phyloP scores from a whole-genome alignment of 176 grass and related monocot species.

The Eleusine coracana region DNA sequence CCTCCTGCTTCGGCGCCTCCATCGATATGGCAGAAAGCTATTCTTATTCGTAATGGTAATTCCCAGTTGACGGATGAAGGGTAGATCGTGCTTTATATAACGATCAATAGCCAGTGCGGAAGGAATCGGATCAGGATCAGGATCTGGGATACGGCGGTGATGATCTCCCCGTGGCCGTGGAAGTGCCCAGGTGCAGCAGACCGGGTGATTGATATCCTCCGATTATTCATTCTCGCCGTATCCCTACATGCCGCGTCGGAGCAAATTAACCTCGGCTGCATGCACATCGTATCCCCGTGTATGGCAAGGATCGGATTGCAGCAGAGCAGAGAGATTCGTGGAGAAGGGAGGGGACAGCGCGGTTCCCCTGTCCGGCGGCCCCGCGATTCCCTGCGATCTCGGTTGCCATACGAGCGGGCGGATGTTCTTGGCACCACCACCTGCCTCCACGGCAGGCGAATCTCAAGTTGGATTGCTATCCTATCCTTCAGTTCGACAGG shows the following conservation, averaged over 20 bases:
- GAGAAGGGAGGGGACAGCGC: not conserved
- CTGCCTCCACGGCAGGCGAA: not conserved
- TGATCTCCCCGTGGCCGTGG: not conserved
- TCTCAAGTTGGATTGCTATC: not conserved
- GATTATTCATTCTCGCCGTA: not conserved
- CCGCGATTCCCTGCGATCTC: conserved; percentile 1
- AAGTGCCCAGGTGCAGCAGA: not conserved
- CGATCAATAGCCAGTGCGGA: not conserved
- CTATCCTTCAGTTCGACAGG: not conserved
- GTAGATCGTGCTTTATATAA: not conserved
- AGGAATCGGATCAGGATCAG: not conserved
- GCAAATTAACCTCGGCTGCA: not conserved
- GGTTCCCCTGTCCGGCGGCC: not conserved
- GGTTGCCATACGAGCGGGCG: not conserved
- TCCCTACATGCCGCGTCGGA: not conserved
- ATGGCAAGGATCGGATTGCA: not conserved
- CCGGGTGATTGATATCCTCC: not conserved
- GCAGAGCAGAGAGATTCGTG: not conserved
- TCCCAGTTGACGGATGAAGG: not conserved
- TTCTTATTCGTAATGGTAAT: too few relatives aligned
- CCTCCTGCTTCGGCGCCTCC: conserved; percentile 28
- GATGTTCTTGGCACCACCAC: not conserved
- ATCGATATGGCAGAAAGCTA: not conserved
- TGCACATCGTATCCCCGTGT: not conserved
- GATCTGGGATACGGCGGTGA: conserved; percentile 9